Base-by-base conservation (phyloP, 2,329 filamentous ascomycete species). In the Trichoderma sp. region DNA sequence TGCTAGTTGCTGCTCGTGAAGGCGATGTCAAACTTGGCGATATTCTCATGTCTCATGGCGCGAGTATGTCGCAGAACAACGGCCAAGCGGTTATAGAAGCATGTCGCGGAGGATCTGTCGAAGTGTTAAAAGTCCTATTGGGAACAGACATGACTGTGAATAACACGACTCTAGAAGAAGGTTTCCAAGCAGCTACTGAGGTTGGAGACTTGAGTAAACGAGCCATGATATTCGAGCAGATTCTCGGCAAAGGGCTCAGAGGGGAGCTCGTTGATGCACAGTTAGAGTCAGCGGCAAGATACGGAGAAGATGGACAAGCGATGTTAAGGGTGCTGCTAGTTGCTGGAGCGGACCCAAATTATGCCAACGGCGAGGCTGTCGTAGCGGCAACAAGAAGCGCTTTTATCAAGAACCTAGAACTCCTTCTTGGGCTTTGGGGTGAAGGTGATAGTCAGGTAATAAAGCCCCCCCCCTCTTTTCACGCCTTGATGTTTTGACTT, bases 81-180 rank as follows among this genome's bases (percentile, higher is more conserved):
- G 85, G 86, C 5, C 83, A 86, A 67, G 84, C 85, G 2, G 79
- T 89, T 10, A 79, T 88, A 1, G 83, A 86, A 71, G 85, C 86
- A 0, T 87, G 85, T 37, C 81, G 83, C 2, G 81, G 83, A 0
- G 86, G 86, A 0, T 82, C 83, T 0, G 75, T 81, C 0, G 82
- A 83, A 4, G 82, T 88, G 5, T 74, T 89, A 3, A 75, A 79
- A 46, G 83, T 88, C 75, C 77, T 89, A 0, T 76, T 89, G 0
- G 80, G 77, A 28, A 80, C 81, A 1, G 79, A 81, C 28, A 75
- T 73, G 0, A 74, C 80, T 4, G 75, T 82, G 0, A 79, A 79
- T 13, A 80, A 80, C 59, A 74, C 76, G 7, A 85, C 82, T 0
- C 75, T 88, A 4, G 80, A 83, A 34, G 80, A 81, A 49, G 85